phyloP scores from a whole-genome alignment of 2,329 filamentous ascomycete species.

The Nigrospora osmanthi region DNA sequence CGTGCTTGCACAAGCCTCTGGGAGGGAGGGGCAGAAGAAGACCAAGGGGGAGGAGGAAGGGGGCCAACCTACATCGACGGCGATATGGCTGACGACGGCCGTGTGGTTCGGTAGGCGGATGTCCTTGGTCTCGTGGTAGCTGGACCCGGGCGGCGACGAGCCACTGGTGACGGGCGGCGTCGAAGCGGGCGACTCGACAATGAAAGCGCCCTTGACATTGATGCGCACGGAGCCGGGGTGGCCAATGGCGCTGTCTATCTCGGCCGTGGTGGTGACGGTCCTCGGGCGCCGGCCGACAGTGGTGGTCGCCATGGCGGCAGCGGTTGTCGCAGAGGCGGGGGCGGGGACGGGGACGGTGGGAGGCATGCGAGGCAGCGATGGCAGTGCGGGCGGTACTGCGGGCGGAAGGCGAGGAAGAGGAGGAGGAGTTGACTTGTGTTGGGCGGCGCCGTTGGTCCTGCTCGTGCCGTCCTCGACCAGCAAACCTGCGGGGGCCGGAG shows the following conservation, averaged over 20 bases:
- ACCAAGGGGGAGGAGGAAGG: not conserved
- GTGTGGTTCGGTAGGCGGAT: slow-evolving; percentile 96
- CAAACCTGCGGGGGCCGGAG: too few species aligned
- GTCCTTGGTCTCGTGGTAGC: slow-evolving; percentile 70
- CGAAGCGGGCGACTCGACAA: slow-evolving; percentile 73
- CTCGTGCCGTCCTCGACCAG: too few species aligned
- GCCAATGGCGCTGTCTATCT: slow-evolving; percentile 53
- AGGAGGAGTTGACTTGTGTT: too few species aligned
- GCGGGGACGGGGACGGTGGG: too few species aligned
- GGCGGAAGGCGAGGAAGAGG: too few species aligned
- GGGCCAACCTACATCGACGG: slow-evolving; percentile 69
- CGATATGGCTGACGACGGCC: slow-evolving; percentile 90
- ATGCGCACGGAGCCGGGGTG: slow-evolving; percentile 74
- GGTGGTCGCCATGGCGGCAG: slow-evolving; percentile 6
- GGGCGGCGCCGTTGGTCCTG: too few species aligned
- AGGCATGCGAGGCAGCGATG: too few species aligned
- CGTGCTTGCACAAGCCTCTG: too few species aligned
- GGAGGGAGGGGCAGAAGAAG: not conserved
- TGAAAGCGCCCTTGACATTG: slow-evolving; percentile 94
- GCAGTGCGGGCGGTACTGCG: too few species aligned
- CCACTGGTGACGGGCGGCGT: slow-evolving; percentile 38
- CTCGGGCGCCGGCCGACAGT: slow-evolving; percentile 17
- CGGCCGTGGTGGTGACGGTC: slow-evolving; percentile 41
- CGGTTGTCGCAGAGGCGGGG: too few species aligned
- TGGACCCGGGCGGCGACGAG: slow-evolving; percentile 28